Evolutionary conservation across 2,329 filamentous ascomycete genomes (phyloP).

Genomic region (Keithomyces neogunnii): DNA sequence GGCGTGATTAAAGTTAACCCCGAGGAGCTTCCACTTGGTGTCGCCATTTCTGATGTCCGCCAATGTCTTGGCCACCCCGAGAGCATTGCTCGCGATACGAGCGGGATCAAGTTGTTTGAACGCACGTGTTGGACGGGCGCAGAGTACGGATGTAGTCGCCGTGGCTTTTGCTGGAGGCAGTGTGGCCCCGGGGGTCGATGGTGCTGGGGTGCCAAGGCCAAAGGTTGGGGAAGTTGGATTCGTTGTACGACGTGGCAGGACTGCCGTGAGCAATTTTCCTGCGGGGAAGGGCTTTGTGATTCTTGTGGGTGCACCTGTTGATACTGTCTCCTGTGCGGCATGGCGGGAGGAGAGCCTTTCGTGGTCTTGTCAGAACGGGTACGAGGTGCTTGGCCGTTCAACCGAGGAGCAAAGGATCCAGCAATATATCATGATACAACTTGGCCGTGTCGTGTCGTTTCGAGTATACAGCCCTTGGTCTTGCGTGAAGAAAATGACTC

Average conservation of each 20-base stretch:
- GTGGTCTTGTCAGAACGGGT: too few species aligned
- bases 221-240: not conserved
- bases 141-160: not conserved
- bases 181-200: not conserved
- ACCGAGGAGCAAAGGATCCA: too few species aligned
- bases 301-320: not conserved
- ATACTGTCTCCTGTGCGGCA: too few species aligned
- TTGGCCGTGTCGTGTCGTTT: too few species aligned
- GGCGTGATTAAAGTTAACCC: not conserved
- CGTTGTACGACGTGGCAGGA: not conserved
- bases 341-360: too few species aligned
- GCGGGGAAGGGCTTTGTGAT: not conserved
- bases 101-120: not conserved
- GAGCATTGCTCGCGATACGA: not conserved
- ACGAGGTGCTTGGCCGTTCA: too few species aligned
- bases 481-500: too few species aligned
- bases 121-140: not conserved
- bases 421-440: too few species aligned
- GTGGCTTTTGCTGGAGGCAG: not conserved
- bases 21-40: not conserved
- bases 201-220: not conserved
- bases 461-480: too few species aligned
- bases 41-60: not conserved
- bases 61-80: not conserved
- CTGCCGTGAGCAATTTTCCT: not conserved